A percentile compares a stretch with the other conserved stretches of the same genome.
These are phyloP conservation scores for Nemania abortiva DNA, from an alignment of 2,329 filamentous ascomycete species.

Conservation along the genomic window DNA sequence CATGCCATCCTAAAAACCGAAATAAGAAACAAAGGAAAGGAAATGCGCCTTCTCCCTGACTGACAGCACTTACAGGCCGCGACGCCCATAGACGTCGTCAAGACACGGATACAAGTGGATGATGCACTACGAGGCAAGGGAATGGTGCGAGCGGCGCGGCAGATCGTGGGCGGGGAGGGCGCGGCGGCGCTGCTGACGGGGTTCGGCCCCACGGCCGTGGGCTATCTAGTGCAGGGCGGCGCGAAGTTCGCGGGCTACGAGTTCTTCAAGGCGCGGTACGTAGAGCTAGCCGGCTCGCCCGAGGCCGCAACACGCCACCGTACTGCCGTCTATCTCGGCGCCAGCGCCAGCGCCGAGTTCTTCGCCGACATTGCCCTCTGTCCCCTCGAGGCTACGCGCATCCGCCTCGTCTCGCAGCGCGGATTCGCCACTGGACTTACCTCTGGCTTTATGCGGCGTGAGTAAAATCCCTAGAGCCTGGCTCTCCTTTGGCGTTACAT, in stretches of 20 bases:
- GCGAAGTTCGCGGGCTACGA: slow-evolving; percentile 94
- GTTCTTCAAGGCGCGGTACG: slow-evolving; percentile 92
- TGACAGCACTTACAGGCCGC: slow-evolving; percentile 56
- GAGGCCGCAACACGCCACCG: slow-evolving; percentile 59
- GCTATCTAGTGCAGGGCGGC: slow-evolving; percentile 90
- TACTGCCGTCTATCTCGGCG: slow-evolving; percentile 77
- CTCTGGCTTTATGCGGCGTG: slow-evolving; percentile 76
- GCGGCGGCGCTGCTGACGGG: slow-evolving; percentile 83
- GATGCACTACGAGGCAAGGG: slow-evolving; percentile 86
- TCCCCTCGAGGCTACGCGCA: slow-evolving; percentile 86
- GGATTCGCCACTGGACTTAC: slow-evolving; percentile 80
- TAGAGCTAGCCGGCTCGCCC: slow-evolving; percentile 72
- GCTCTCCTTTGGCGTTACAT: too few species aligned
- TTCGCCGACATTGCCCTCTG: slow-evolving; percentile 86
- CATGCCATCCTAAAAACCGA: neutral
- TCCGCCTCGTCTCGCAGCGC: slow-evolving; percentile 84
- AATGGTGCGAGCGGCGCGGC: slow-evolving; percentile 81
- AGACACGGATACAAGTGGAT: slow-evolving; percentile 92
- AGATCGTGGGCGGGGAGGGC: slow-evolving; percentile 84
- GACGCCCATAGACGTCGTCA: slow-evolving; percentile 76
- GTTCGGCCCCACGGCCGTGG: slow-evolving; percentile 85
- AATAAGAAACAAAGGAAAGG: neutral
- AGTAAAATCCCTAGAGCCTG: neutral
- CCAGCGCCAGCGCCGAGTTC: slow-evolving; percentile 76
- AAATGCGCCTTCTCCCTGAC: neutral